Conservation (phyloP, 148 eudicot species). For the Rheum nobile region DNA sequence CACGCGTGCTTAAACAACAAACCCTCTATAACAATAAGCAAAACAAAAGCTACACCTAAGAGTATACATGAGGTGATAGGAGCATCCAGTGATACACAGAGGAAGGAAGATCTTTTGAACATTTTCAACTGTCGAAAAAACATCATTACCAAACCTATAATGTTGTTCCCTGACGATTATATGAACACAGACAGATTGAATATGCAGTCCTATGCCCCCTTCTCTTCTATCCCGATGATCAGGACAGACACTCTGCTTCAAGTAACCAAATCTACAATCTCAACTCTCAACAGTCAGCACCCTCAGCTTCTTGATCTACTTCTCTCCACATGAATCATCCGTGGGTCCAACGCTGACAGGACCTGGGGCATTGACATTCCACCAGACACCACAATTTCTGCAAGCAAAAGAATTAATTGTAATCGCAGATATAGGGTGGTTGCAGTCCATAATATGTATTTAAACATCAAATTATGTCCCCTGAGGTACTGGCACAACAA, state of each 20-base stretch:
- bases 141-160: neutral
- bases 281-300: neutral
- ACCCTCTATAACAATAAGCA: slow-evolving; percentile 3
- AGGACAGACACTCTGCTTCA: neutral
- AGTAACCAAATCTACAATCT: slow-evolving; percentile 2
- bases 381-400: slow-evolving; percentile 93
- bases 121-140: neutral
- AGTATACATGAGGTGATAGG: neutral
- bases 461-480: too few relatives aligned
- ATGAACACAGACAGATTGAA: neutral
- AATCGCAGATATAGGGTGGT: neutral
- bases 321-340: slow-evolving; percentile 40
- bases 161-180: neutral
- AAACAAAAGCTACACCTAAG: neutral
- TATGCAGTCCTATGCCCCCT: neutral
- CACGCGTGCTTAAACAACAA: neutral
- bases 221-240: neutral
- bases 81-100: neutral
- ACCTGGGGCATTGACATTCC: slow-evolving; percentile 98
- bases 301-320: slow-evolving; percentile 50
- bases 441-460: too few relatives aligned
- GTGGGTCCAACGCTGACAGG: slow-evolving; percentile 58
- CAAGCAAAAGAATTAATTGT: slow-evolving; percentile 10
- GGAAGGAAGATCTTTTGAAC: neutral
- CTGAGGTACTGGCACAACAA: too few relatives aligned